Conservation (phyloP, 139 green algal species). For the Mesostigma viride region DNA sequence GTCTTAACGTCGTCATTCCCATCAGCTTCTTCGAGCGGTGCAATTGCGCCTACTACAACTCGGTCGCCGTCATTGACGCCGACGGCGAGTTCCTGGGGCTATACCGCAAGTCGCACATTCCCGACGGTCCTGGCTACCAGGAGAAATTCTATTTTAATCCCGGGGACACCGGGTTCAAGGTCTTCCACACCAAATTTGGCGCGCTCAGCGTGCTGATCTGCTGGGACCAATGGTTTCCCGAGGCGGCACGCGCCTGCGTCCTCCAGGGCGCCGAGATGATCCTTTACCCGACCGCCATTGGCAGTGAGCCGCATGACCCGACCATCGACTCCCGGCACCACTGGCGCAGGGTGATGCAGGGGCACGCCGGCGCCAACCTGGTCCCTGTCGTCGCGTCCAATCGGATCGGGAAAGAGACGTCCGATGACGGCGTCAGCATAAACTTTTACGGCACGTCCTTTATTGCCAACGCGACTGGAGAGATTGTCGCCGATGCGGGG, state of each 20-base stretch:
- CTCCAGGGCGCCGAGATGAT: constrained; percentile 28
- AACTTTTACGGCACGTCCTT: constrained; percentile 72
- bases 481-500: constrained; percentile 12
- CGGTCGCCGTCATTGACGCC: constrained; percentile 31
- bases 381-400: constrained; percentile 57
- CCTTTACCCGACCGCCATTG: constrained; percentile 37
- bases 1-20: constrained; percentile 33
- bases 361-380: constrained; percentile 32
- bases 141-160: constrained; percentile 42
- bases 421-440: constrained; percentile 35
- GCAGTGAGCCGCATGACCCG: constrained; percentile 32
- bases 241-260: constrained; percentile 25
- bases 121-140: constrained; percentile 34
- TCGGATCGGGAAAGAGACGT: constrained; percentile 51
- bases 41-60: constrained; percentile 34
- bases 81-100: constrained; percentile 27
- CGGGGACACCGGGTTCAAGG: constrained; percentile 36
- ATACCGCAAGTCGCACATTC: constrained; percentile 37
- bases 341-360: constrained; percentile 31
- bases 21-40: constrained; percentile 34
- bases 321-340: constrained; percentile 26
- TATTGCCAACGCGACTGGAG: constrained; percentile 41
- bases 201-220: constrained; percentile 30
- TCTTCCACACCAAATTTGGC: background rate
- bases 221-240: constrained; percentile 42